A percentile compares a stretch with the other conserved stretches of the same genome.
phyloP scores from a whole-genome alignment of 179 eudicot species.

The Drosera spatulata region DNA sequence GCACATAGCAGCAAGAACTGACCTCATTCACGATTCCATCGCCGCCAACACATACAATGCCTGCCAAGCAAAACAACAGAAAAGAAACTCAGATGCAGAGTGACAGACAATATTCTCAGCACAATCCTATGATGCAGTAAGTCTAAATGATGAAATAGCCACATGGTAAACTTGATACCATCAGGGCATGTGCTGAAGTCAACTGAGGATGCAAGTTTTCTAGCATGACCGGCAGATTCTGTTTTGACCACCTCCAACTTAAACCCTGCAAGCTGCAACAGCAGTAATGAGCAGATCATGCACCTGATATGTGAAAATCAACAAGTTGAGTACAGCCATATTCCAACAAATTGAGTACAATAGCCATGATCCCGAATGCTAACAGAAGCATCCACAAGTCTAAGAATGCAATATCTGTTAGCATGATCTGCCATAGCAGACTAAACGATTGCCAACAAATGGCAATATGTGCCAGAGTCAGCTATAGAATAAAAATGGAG shows the following conservation, averaged over 20 bases:
- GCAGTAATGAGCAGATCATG: slow-evolving; percentile 18
- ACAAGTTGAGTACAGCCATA: background rate
- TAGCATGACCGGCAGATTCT: slow-evolving; percentile 94
- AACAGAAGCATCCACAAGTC: too few relatives aligned
- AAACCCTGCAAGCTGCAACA: slow-evolving; percentile 96
- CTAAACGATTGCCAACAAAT: too few relatives aligned
- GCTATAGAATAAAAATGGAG: too few relatives aligned
- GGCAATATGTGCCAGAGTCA: too few relatives aligned
- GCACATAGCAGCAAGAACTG: slow-evolving; percentile 6
- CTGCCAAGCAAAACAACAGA: slow-evolving; percentile 23
- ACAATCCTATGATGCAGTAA: too few relatives aligned
- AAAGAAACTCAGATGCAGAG: background rate
- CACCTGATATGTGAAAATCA: background rate
- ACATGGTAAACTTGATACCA: slow-evolving; percentile 32
- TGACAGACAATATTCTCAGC: too few relatives aligned
- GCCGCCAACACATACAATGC: slow-evolving; percentile 97
- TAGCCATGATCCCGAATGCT: too few relatives aligned
- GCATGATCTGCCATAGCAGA: too few relatives aligned
- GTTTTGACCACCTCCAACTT: slow-evolving; percentile 93
- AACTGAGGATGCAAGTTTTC: slow-evolving; percentile 73
- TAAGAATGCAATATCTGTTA: too few relatives aligned
- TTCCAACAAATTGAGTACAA: too few relatives aligned
- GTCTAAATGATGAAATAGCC: too few relatives aligned
- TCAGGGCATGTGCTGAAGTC: slow-evolving; percentile 97
- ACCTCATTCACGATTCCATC: slow-evolving; percentile 99